These are phyloP conservation scores for Diversispora eburnea DNA, from an alignment of 192 early-diverging fungal genomes.

Conservation along the genomic window DNA sequence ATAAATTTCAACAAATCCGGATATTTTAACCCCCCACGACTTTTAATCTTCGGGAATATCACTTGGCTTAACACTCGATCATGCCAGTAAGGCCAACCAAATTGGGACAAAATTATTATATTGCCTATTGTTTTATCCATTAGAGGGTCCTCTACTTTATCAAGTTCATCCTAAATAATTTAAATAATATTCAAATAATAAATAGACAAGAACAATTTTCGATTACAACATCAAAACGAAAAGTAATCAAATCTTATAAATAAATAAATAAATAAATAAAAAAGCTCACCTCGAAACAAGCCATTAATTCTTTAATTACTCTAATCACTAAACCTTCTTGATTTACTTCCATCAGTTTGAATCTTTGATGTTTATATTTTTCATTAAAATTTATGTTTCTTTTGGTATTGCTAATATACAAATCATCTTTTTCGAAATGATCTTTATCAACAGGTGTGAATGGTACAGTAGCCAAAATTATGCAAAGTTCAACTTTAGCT, in stretches of 20 bases:
- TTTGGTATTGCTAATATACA: background rate
- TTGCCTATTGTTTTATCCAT: background rate
- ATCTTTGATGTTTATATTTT: background rate
- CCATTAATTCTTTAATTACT: conserved; percentile 2
- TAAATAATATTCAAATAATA: background rate
- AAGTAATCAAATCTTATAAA: too few relatives aligned
- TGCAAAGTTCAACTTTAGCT: background rate
- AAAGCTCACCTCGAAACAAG: background rate
- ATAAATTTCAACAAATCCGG: conserved; percentile 1
- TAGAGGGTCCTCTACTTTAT: background rate
- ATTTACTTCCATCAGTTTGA: background rate
- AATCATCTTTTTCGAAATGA: conserved; percentile 22
- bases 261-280: background rate
- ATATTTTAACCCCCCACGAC: conserved; percentile 10
- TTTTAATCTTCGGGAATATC: conserved; percentile 11
- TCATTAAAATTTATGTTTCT: too few relatives aligned
- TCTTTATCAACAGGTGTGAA: background rate
- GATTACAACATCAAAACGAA: background rate
- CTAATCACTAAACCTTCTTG: conserved; percentile 18
- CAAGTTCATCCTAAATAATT: background rate
- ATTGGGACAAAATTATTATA: background rate
- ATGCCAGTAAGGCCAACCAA: conserved; percentile 23
- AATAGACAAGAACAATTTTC: background rate
- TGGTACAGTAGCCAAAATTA: conserved; percentile 6
- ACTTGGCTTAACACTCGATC: conserved; percentile 9